These are phyloP conservation scores for Fusarium chlamydosporum DNA, from an alignment of 2,329 filamentous ascomycete species.

Conservation along the genomic window DNA sequence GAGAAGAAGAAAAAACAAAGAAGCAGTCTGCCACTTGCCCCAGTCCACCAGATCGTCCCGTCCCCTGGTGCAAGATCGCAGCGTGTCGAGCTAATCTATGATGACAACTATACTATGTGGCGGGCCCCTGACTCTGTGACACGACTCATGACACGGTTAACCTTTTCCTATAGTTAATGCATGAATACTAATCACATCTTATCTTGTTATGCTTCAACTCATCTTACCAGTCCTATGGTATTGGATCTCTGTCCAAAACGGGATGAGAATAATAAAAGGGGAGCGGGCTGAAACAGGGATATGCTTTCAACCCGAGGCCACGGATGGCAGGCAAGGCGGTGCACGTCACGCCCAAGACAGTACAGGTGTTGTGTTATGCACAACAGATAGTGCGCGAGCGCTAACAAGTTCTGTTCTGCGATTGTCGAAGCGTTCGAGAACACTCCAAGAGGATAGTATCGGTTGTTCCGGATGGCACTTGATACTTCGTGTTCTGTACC, in stretches of 20 bases:
- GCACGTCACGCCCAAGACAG: constrained; percentile 23
- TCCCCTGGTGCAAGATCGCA: constrained; percentile 43
- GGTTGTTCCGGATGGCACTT: constrained; percentile 36
- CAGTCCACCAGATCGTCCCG: constrained; percentile 46
- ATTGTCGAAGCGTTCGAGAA: constrained; percentile 41
- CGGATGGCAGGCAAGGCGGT: constrained; percentile 12
- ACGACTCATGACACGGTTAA: constrained; percentile 35
- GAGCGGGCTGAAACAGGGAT: constrained; percentile 44
- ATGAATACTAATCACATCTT: constrained; percentile 22
- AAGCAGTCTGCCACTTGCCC: constrained; percentile 30
- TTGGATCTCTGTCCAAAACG: constrained; percentile 16
- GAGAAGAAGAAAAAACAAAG: constrained; percentile 20
- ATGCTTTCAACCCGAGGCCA: constrained; percentile 24
- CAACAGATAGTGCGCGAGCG: constrained; percentile 36
- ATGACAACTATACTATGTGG: constrained; percentile 16
- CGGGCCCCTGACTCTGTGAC: constrained; percentile 10
- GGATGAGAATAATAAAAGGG: constrained; percentile 38
- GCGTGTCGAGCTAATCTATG: constrained; percentile 33
- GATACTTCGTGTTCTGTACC: constrained; percentile 7
- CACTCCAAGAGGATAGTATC: constrained; percentile 27
- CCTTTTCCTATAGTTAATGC: constrained; percentile 24
- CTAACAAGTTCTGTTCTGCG: constrained; percentile 38
- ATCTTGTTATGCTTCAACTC: constrained; percentile 21
- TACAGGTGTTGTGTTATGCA: constrained; percentile 26
- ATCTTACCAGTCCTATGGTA: constrained; percentile 3